Evolutionary conservation across 805 yeast species (phyloP), one percentile per base, ranked within the genome.

Genomic region (Tetrapisispora iriomotensis): DNA sequence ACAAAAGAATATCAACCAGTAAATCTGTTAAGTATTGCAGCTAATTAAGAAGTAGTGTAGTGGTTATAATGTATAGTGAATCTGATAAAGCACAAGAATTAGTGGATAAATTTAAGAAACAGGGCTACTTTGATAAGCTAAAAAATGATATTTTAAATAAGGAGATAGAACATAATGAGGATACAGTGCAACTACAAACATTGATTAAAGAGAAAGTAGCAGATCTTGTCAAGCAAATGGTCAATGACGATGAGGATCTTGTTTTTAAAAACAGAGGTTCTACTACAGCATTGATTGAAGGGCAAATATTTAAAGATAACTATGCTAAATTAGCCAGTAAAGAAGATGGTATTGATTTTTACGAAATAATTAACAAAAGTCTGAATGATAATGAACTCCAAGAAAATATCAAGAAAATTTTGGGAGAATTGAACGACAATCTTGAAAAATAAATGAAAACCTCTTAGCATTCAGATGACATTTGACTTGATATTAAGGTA

Each of bases 201-300:
- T 17, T 45, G 21, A 45, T 58, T n/a, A 47, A 46, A 37, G 31
- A 40, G 7, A 44, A 47, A 20, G 57, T 58, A 1, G 41, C 45
- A 2, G 34, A 40, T n/a, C 30, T 48, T 3, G 64, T 59, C 2
- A 48, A 43, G 23, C 44, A 44, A 9, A 53, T 56, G 53, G 59
- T 61, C 2, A 29, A 39, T 3, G 45, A 54, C 15, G 59, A 60
- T 44, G 59, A 54, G 34, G 46, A 54, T 19, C 40, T 61, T 8
- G 40, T 60, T 8, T 57, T 55, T 40, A 61, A 56, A 33, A 58
- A 58, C 37, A 45, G 63, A 40, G 62, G 61, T 2, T 50, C 62
- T 0, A 56, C 63, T 0, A 56, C 59, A 33, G 61, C 63, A 1
- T 39, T 57, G 6, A 45, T 61, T 8, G 66, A 61, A 42, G 50